Evolutionary conservation across 495 filamentous ascomycete species (phyloP), one percentile per base, ranked within the genome.

Genomic region (Tuber brumale): DNA sequence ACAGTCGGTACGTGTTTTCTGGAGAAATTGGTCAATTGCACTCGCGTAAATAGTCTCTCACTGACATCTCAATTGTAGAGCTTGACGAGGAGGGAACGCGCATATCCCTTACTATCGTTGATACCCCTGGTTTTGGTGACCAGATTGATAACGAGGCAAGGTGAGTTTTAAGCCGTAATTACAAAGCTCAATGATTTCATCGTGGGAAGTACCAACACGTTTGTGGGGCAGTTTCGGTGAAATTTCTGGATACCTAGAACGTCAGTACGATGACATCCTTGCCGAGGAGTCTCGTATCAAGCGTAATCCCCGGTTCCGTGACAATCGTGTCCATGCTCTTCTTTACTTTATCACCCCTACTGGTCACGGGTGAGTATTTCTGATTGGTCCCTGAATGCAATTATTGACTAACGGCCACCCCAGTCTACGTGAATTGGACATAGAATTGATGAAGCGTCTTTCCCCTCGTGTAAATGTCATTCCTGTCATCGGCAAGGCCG

Each of bases 261-360:
- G 95, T 85, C 95, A 98, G 90, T 98, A 97, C 86, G 95, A 99
- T 86, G 94, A 98, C 83, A 98, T 99, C 86, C 89, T 99, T 74
- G 95, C 95, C 57, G 94, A 97, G 87, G 95, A 99, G 87, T 98
- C 95, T 81, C 94, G 95, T 88, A 99, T 99, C 87, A 99, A 99
- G 91, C 95, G 95, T 92, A 99, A 99, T 87, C 96, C 95, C 75
- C 90, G 95, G 82, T 99, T 99, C 90, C 91, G 96, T 83, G 95
- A 99, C 86, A 97, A 99, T 86, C 93, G 95, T 86, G 94, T 99
- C 51, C 95, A 99, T 83, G 95, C 93, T 76, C 90, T 98, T 81
- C 90, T 99, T 81, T 99, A 99, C 88, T 99, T 99, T 87, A 97
- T 99, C 87, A 96, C 95, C 79, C 95, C 95, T 43, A 99, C 95